phyloP scores from a whole-genome alignment of 139 green algal genomes.

The Coelastrella sp. region DNA sequence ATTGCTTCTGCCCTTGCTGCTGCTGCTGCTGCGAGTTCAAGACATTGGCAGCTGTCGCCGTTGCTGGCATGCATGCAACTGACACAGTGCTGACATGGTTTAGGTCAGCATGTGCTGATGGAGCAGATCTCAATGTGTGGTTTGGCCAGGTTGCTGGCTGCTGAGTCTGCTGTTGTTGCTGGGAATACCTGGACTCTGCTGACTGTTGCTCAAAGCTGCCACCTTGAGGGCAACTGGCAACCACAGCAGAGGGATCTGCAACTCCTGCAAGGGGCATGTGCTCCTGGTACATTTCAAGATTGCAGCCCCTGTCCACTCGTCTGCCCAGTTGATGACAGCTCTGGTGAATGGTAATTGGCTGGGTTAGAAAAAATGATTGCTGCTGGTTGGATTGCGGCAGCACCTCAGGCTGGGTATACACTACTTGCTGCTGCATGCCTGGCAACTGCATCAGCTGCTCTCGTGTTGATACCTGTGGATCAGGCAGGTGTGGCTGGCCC shows the following conservation, averaged over 20 bases:
- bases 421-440: not conserved
- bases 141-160: not conserved
- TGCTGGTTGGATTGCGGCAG: too few species aligned
- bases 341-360: too few species aligned
- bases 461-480: not conserved
- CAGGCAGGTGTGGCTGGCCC: not conserved
- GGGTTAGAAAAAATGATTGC: too few species aligned
- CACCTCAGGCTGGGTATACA: too few species aligned
- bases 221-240: too few species aligned
- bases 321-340: too few species aligned
- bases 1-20: constrained; percentile 17
- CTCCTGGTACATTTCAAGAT: too few species aligned
- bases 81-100: not conserved
- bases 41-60: not conserved
- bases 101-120: not conserved
- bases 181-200: too few species aligned
- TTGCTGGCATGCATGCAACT: not conserved
- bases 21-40: not conserved
- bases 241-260: too few species aligned
- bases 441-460: not conserved
- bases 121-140: not conserved
- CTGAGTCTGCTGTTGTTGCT: not conserved
- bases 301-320: too few species aligned
- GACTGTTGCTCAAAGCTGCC: too few species aligned
- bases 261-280: too few species aligned